Conservation (phyloP, 2,329 filamentous ascomycete species). For the Claviceps purpurea region DNA sequence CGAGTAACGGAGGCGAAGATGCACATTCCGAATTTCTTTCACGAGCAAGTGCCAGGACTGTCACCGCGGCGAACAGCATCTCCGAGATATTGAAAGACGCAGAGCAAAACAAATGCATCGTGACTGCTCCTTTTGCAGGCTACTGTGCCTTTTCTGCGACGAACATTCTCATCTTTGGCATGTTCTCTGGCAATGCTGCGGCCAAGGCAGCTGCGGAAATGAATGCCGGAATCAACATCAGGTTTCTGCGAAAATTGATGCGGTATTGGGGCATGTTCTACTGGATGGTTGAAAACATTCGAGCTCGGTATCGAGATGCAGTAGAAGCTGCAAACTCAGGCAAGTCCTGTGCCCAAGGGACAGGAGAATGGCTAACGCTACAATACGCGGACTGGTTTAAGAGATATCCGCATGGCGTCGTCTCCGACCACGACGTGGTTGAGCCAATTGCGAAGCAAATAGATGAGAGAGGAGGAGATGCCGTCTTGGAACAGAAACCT, state of each 20-base stretch:
- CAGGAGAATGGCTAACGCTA: conserved; percentile 53
- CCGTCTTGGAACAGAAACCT: conserved; percentile 74
- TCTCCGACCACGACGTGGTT: conserved; percentile 71
- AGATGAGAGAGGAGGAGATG: conserved; percentile 73
- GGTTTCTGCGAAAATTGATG: conserved; percentile 88
- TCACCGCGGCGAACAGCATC: conserved; percentile 75
- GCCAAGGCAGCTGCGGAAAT: conserved; percentile 69
- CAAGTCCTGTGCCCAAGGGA: conserved; percentile 32
- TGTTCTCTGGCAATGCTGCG: conserved; percentile 70
- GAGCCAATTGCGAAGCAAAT: conserved; percentile 55
- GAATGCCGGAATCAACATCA: conserved; percentile 76
- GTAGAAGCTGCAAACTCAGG: conserved; percentile 68
- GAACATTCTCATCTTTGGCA: conserved; percentile 85
- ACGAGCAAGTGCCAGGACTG: conserved; percentile 60
- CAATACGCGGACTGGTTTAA: conserved; percentile 98
- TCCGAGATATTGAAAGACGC: conserved; percentile 72
- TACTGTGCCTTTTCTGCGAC: conserved; percentile 91
- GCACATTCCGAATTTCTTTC: conserved; percentile 68
- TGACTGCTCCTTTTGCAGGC: conserved; percentile 84
- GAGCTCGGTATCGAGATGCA: conserved; percentile 74
- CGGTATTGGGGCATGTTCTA: conserved; percentile 98
- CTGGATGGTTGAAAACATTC: conserved; percentile 86
- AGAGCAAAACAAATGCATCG: conserved; percentile 51
- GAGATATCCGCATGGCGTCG: conserved; percentile 71
- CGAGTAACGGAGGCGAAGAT: conserved; percentile 50